phyloP scores from a whole-genome alignment of 352 stramenopile genomes.

The Pythium pectinolyticum region DNA sequence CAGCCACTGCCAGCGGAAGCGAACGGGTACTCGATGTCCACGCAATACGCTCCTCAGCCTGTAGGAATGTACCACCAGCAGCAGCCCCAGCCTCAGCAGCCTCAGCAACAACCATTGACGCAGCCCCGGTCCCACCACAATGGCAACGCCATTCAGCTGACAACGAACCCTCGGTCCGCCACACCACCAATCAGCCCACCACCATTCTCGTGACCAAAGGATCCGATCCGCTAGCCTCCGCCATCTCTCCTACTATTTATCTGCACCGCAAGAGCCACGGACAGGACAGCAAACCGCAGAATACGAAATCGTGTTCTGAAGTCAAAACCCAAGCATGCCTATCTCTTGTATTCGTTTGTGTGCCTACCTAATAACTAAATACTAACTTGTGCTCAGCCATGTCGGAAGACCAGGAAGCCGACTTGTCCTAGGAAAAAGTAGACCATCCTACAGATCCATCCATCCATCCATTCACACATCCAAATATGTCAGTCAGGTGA shows the following conservation, averaged over 20 bases:
- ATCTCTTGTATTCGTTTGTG: no score
- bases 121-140: not conserved
- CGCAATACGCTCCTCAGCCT: conserved; percentile 29
- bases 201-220: not conserved
- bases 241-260: conserved; percentile 9
- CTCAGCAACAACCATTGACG: conserved; percentile 25
- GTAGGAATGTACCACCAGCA: conserved; percentile 19
- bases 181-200: not conserved
- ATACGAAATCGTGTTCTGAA: no score
- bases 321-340: no score
- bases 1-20: conserved; percentile 12
- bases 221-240: not conserved
- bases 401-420: conserved; percentile 75
- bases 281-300: no score
- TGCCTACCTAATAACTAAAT: no score
- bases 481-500: no score
- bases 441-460: conserved; percentile 49
- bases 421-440: conserved; percentile 85
- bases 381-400: conserved; percentile 49
- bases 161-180: not conserved
- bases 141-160: conserved; percentile 8
- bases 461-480: not conserved
- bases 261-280: not conserved
- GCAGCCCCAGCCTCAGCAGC: conserved; percentile 32
- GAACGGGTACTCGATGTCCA: no score